Evolutionary conservation across 2,329 filamentous ascomycete genomes (phyloP).

Genomic region (Colletotrichum sp.): DNA sequence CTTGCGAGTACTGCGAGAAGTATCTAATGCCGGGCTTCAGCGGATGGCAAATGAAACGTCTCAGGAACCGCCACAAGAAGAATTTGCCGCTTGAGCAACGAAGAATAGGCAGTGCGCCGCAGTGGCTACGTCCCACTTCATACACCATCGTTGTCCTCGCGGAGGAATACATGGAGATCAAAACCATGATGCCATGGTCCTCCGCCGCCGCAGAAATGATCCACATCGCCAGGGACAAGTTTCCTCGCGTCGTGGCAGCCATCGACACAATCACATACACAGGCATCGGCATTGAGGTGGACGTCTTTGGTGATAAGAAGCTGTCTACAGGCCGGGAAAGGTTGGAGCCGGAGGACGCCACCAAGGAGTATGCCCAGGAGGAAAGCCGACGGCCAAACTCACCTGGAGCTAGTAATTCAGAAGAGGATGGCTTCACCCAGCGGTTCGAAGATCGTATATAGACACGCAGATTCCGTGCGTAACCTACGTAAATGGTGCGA

Average conservation of each 20-base stretch:
- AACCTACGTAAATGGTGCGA: neutral
- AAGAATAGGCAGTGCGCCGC: conserved; percentile 39
- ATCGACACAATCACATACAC: conserved; percentile 28
- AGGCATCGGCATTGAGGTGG: conserved; percentile 26
- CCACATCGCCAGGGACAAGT: conserved; percentile 40
- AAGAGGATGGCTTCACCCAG: neutral
- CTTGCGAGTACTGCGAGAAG: conserved; percentile 77
- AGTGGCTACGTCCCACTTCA: conserved; percentile 42
- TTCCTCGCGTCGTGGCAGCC: conserved; percentile 45
- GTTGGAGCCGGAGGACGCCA: neutral
- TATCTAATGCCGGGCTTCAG: conserved; percentile 80
- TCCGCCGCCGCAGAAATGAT: conserved; percentile 44
- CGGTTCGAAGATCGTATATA: neutral
- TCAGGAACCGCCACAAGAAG: conserved; percentile 25
- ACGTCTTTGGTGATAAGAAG: conserved; percentile 19
- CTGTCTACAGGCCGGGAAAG: neutral
- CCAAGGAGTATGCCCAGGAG: neutral
- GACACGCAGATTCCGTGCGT: neutral
- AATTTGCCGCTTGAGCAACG: conserved; percentile 43
- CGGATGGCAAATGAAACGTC: conserved; percentile 64
- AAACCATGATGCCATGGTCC: conserved; percentile 55
- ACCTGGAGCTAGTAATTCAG: neutral
- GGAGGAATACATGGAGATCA: conserved; percentile 54
- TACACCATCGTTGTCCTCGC: conserved; percentile 54
- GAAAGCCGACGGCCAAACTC: neutral